Conservation (phyloP, 2,329 filamentous ascomycete species). For the Fusarium dlaminii region DNA sequence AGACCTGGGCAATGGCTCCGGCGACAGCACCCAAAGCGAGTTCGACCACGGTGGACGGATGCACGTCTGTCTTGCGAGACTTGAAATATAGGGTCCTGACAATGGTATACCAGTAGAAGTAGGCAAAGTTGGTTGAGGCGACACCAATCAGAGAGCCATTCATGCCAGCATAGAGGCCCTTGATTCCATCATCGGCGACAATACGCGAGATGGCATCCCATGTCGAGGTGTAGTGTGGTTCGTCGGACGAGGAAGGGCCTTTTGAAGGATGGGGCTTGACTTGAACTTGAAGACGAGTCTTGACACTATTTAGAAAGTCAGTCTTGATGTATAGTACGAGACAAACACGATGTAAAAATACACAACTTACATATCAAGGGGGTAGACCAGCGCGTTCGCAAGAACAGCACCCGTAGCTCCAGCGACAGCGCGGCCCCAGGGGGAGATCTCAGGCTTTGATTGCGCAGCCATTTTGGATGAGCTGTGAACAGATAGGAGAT, state of each 20-base stretch:
- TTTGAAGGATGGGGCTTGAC: slow-evolving; percentile 69
- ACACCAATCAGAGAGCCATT: slow-evolving; percentile 88
- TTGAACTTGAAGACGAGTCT: slow-evolving; percentile 95
- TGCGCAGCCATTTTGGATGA: slow-evolving; percentile 59
- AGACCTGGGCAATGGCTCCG: slow-evolving; percentile 90
- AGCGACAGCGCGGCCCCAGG: slow-evolving; percentile 92
- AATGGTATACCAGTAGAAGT: slow-evolving; percentile 98
- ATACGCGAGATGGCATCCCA: slow-evolving; percentile 91
- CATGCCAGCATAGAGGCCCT: slow-evolving; percentile 90
- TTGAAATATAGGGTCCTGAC: slow-evolving; percentile 83
- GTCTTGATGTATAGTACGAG: neutral
- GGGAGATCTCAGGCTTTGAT: slow-evolving; percentile 79
- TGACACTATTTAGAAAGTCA: slow-evolving; percentile 70
- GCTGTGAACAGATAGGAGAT: neutral
- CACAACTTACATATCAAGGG: slow-evolving; percentile 85
- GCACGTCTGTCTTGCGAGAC: slow-evolving; percentile 57
- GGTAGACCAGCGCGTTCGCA: slow-evolving; percentile 95
- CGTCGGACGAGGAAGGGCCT: slow-evolving; percentile 54
- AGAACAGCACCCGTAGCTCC: slow-evolving; percentile 93
- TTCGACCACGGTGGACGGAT: slow-evolving; percentile 83
- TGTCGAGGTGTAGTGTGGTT: slow-evolving; percentile 83
- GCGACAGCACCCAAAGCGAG: slow-evolving; percentile 86
- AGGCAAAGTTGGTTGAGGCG: slow-evolving; percentile 97
- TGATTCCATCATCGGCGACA: slow-evolving; percentile 78
- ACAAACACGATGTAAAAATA: neutral